Evolutionary conservation across 106 monocot genomes (phyloP), one percentile per base, ranked within the genome.

Genomic region (Dendrobium officinale): DNA sequence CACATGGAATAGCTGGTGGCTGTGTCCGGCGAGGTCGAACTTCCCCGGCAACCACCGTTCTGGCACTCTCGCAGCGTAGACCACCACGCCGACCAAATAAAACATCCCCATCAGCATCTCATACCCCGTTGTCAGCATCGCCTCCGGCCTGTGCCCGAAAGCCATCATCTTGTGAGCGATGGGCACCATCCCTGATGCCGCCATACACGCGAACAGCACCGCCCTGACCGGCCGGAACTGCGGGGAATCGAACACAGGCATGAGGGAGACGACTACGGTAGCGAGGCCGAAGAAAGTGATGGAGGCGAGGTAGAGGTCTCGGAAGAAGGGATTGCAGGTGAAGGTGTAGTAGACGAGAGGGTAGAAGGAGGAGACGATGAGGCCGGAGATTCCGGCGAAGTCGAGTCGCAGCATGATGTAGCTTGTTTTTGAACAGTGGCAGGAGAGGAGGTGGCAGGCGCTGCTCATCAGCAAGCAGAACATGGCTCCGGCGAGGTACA

Each of bases 351-450:
- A 92, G 78, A 86, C 86, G 5, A 85, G 16, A 0, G 92, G 92
- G 75, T 88, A 86, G 86, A 92, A 89, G 17, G 92, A 92, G 22
- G 92, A 86, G 72, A 90, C 92, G 67, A 92, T 86, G 55, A 92
- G 82, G 13, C 73, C 51, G 10, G 89, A 82, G 74, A 92, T 90
- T 24, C 92, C 89, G 22, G 85, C 80, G 81, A 87, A 92, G 86
- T 92, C 92, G 31, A 92, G 89, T 15, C 87, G 87, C 51, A 92
- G 88, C 87, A 90, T 88, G 8, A 37, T 20, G 77, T 78, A 78
- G 73, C 66, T n/a, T 5, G 67, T 68, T 15, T 16, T 33, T 20
- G 78, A 41, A 0, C 78, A 83, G 78, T 79, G 83, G 83, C 83
- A 83, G 20, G 49, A 48, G 80, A 90, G 78, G 54, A 92, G 89